A percentile compares a stretch with the other conserved stretches of the same genome.
phyloP scores from a whole-genome alignment of 139 green algal species.

The Gonium pectorale region DNA sequence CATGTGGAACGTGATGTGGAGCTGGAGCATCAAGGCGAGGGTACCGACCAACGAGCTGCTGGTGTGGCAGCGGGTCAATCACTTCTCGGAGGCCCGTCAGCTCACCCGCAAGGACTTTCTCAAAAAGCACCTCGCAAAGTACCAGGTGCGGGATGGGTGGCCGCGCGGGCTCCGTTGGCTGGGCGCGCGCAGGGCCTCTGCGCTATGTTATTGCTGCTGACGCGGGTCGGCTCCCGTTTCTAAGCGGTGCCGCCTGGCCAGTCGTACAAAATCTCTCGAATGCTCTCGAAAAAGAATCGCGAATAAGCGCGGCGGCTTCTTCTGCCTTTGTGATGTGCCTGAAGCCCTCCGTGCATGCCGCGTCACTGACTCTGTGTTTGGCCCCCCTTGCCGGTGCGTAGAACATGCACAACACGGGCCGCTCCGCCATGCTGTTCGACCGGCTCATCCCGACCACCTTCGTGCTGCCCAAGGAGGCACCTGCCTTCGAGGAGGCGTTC shows the following conservation, averaged over 20 bases:
- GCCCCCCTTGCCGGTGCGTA: no score
- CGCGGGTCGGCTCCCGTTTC: no score
- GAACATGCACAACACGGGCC: constrained; percentile 57
- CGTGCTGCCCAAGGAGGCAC: constrained; percentile 54
- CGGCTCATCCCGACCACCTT: constrained; percentile 61
- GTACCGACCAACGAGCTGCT: constrained; percentile 55
- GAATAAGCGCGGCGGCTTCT: no score
- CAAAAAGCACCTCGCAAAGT: constrained; percentile 62
- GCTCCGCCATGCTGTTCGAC: constrained; percentile 40
- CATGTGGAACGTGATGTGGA: constrained; percentile 63
- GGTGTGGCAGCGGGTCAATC: constrained; percentile 69
- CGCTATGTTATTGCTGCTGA: no score
- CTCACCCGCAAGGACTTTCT: constrained; percentile 74
- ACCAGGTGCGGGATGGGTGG: constrained; percentile 48
- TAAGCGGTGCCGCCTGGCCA: no score
- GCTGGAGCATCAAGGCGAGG: constrained; percentile 54
- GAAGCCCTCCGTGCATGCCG: no score
- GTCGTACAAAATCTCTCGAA: no score
- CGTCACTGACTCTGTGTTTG: no score
- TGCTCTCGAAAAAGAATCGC: no score
- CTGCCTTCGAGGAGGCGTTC: constrained; percentile 44
- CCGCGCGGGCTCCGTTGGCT: no score
- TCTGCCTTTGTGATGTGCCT: no score
- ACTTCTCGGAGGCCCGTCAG: constrained; percentile 66
- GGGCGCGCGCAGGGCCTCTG: no score